Evolutionary conservation across 2,329 filamentous ascomycete species (phyloP).

Genomic region (Zasmidium angulare): DNA sequence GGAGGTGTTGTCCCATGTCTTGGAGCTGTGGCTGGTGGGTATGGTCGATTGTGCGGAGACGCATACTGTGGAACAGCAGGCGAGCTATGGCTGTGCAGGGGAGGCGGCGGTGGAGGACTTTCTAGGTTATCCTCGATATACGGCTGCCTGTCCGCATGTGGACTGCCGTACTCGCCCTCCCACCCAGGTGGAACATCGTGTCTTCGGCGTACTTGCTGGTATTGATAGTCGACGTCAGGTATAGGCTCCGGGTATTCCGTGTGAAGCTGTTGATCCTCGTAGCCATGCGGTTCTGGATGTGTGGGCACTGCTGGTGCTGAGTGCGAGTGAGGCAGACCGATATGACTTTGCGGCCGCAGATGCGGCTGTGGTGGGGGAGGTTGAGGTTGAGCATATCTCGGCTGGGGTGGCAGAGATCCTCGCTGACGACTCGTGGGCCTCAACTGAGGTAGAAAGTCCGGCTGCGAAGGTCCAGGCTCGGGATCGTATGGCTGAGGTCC

Average conservation of each 20-base stretch:
- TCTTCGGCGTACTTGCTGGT: slow-evolving; percentile 29
- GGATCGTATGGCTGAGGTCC: slow-evolving; percentile 30
- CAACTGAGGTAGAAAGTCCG: slow-evolving; percentile 36
- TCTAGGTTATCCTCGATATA: slow-evolving; percentile 26
- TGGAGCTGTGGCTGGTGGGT: slow-evolving; percentile 17
- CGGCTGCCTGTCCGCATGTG: slow-evolving; percentile 21
- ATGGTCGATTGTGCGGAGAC: slow-evolving; percentile 14
- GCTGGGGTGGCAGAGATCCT: slow-evolving; percentile 30
- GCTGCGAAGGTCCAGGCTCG: slow-evolving; percentile 43
- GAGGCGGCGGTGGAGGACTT: slow-evolving; percentile 33
- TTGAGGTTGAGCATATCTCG: slow-evolving; percentile 14
- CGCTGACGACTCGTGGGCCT: slow-evolving; percentile 32
- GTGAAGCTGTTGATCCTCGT: slow-evolving; percentile 29
- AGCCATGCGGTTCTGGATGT: slow-evolving; percentile 44
- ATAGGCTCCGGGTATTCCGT: slow-evolving; percentile 35
- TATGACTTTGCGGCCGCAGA: slow-evolving; percentile 25
- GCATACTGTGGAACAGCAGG: slow-evolving; percentile 30
- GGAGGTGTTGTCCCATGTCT: slow-evolving; percentile 27
- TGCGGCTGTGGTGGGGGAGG: slow-evolving; percentile 26
- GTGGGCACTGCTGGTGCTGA: slow-evolving; percentile 48
- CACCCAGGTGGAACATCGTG: slow-evolving; percentile 29
- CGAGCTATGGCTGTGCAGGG: slow-evolving; percentile 38
- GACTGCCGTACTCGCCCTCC: slow-evolving; percentile 29
- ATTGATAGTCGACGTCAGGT: slow-evolving; percentile 34
- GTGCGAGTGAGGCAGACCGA: slow-evolving; percentile 42